Base-by-base conservation (phyloP, 2,329 filamentous ascomycete genomes). In the Orbilia blumenaviensis region DNA sequence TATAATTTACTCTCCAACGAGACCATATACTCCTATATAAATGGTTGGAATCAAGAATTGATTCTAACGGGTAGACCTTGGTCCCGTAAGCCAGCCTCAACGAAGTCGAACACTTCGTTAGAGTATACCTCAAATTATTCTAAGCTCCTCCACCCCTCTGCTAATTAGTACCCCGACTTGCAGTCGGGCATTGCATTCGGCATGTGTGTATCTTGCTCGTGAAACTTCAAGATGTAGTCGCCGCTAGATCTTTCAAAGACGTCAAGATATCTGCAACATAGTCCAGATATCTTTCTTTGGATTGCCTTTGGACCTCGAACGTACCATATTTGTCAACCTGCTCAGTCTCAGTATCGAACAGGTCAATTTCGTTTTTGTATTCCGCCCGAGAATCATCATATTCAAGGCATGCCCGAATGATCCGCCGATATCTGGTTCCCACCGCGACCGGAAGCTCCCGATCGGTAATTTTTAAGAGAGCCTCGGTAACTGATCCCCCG, bases 181-280 rank as follows among this genome's bases (percentile, higher is more conserved):
- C 36, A 38, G 36, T 38, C 36, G 36, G 36, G 36, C 36, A 38
- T 38, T 38, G 12, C 36, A n/a, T 6, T 38, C 36, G 36, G 36
- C 36, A 38, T 38, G n/a, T 38, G n/a, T 38, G 36, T 38, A 12
- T 38, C 36, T 38, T 38, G 36, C 36, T 38, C 36, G 41, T 10
- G 41, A 44, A 44, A 44, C 21, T 44, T 44, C 41, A 44, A 44
- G 41, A 44, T 44, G 48, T 34, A 52, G 48, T 34, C 23, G 48
- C 27, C 48, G 27, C 48, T 23, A 52, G 27, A 29, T 52, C 48
- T 29, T 52, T 52, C 48, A 52, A 29, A n/a, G 27, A 52, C 12
- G 23, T 34, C 27, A 52, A 52, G 27, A 52, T 52, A 52, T 52
- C 27, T 16, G 48, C 48, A 27, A 52, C 23, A 52, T 52, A 34